Evolutionary conservation across 1,284 basidiomycete genomes (phyloP).

Genomic region (Rhodotorula mucilaginosa): DNA sequence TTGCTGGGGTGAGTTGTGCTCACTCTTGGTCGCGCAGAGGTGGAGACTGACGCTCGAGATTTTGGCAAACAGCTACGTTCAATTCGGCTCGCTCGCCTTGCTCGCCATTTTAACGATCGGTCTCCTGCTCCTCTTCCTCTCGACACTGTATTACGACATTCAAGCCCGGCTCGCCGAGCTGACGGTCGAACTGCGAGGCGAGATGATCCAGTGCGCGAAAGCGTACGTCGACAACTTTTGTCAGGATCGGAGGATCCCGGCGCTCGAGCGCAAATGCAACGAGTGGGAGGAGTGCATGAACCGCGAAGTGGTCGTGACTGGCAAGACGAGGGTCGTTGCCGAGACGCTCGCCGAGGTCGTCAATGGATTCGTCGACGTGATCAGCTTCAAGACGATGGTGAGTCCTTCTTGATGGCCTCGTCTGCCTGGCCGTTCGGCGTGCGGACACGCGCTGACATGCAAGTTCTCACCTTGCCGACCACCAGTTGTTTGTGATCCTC

Average conservation of each 20-base stretch:
- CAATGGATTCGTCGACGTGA: conserved; percentile 93
- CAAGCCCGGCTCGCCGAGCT: conserved; percentile 83
- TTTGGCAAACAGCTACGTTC: conserved; percentile 65
- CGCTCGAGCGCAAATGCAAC: conserved; percentile 76
- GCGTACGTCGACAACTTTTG: conserved; percentile 82
- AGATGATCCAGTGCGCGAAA: conserved; percentile 77
- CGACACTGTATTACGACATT: conserved; percentile 87
- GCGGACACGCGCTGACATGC: neutral
- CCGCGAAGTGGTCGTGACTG: conserved; percentile 58
- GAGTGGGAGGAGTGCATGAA: conserved; percentile 92
- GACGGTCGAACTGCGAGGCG: conserved; percentile 84
- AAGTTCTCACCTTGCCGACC: neutral
- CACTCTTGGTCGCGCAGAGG: no score
- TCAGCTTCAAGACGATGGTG: conserved; percentile 94
- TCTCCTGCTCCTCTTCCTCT: conserved; percentile 75
- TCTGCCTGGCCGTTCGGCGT: no score
- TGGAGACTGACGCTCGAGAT: neutral
- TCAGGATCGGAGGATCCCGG: conserved; percentile 67
- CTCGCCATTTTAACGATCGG: conserved; percentile 82
- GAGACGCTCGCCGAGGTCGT: conserved; percentile 94
- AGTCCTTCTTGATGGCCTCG: neutral
- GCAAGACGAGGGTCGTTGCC: conserved; percentile 82
- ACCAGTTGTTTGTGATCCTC: conserved; percentile 34
- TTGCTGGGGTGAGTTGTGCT: conserved; percentile 64
- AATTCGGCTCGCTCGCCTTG: conserved; percentile 91